These are phyloP conservation scores for Cucumis cinereus DNA, from an alignment of 306 rosid genomes.

Conservation along the genomic window DNA sequence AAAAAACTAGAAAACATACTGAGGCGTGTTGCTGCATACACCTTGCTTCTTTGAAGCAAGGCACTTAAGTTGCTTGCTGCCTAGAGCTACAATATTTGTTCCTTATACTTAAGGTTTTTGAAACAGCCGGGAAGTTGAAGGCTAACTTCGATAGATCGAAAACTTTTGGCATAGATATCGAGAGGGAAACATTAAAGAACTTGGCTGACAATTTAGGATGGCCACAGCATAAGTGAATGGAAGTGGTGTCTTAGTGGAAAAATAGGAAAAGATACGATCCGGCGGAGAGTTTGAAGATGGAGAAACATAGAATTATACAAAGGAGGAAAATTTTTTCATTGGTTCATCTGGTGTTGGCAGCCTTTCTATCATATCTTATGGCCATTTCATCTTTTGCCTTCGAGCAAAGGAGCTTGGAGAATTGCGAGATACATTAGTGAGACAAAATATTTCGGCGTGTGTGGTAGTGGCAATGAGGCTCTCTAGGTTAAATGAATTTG, in stretches of 20 bases:
- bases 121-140: neutral
- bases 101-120: neutral
- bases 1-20: neutral
- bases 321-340: neutral
- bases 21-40: neutral
- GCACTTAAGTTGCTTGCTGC: neutral
- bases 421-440: neutral
- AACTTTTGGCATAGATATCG: neutral
- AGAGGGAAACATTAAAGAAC: neutral
- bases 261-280: neutral
- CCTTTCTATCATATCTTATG: neutral
- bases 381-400: neutral
- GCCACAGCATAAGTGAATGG: neutral
- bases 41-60: neutral
- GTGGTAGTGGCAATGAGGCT: neutral
- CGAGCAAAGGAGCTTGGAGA: neutral
- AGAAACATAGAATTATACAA: neutral
- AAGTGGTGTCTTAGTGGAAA: neutral
- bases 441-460: neutral
- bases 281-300: neutral
- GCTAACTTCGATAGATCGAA: neutral
- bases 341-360: neutral
- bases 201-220: neutral
- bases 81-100: neutral
- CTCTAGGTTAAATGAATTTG: neutral